Percentiles rank a stretch among this genome's conserved stretches.
phyloP scores from a whole-genome alignment of 805 yeast genomes.

The Hanseniaspora thailandica region DNA sequence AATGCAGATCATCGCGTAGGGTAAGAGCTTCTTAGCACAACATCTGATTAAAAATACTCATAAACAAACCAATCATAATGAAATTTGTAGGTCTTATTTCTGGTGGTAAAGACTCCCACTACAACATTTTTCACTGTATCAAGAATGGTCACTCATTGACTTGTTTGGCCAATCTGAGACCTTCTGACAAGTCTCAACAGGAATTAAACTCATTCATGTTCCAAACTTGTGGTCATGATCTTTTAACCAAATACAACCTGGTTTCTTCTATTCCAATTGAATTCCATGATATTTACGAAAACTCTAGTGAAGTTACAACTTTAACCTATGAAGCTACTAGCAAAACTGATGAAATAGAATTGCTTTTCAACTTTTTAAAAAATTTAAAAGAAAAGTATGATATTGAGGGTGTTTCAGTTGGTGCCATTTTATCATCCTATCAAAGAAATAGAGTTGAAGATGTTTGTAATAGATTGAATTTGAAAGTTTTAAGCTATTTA shows the following conservation, averaged over 20 bases:
- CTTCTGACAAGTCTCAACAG: conserved; percentile 38
- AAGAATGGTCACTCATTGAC: conserved; percentile 72
- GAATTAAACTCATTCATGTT: conserved; percentile 94
- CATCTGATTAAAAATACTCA: no score
- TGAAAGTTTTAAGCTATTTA: conserved; percentile 60
- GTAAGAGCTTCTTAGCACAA: no score
- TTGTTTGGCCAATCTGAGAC: conserved; percentile 77
- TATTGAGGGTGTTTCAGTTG: conserved; percentile 78
- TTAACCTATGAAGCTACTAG: conserved; percentile 56
- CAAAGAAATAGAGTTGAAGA: conserved; percentile 89
- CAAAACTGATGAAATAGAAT: conserved; percentile 76
- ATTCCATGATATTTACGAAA: conserved; percentile 1
- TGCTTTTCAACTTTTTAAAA: conserved; percentile 45
- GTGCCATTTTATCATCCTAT: conserved; percentile 91
- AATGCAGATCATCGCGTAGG: no score
- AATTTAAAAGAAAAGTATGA: conserved; percentile 43
- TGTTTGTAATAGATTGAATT: conserved; percentile 63
- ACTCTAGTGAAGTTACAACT: conserved; percentile 44
- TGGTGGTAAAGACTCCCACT: conserved; percentile 95
- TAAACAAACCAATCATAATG: conserved; percentile 43
- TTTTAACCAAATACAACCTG: conserved; percentile 49
- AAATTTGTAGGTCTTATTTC: conserved; percentile 84
- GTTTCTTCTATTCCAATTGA: conserved; percentile 60
- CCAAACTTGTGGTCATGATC: conserved; percentile 90
- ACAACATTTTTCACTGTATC: conserved; percentile 75